These are phyloP conservation scores for Russula vinacea DNA, from an alignment of 768 basidiomycete genomes.

Conservation along the genomic window DNA sequence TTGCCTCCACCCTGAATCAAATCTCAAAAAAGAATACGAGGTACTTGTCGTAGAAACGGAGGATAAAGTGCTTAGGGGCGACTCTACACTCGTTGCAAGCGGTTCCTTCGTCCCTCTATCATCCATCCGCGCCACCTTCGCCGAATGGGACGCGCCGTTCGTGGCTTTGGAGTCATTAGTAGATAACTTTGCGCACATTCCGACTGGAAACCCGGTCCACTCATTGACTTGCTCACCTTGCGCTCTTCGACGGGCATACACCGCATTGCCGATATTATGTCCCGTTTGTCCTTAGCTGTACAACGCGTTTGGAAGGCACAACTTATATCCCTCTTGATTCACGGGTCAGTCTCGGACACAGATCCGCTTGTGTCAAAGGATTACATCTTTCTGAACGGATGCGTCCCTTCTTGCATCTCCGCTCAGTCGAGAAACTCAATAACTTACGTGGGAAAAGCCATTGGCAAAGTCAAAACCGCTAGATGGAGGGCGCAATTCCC, in stretches of 20 bases:
- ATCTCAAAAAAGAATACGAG: constrained; percentile 81
- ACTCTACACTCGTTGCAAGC: constrained; percentile 71
- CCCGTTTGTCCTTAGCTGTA: constrained; percentile 67
- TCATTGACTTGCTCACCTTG: constrained; percentile 74
- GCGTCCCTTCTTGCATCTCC: constrained; percentile 75
- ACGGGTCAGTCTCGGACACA: constrained; percentile 58
- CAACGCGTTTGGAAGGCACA: constrained; percentile 83
- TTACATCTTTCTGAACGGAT: constrained; percentile 57
- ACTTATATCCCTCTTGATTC: constrained; percentile 76
- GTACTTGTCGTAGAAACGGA: constrained; percentile 76
- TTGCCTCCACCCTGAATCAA: constrained; percentile 68
- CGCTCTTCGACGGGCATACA: constrained; percentile 78
- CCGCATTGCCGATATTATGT: constrained; percentile 67
- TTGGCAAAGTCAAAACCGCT: constrained; percentile 76
- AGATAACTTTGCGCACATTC: constrained; percentile 54
- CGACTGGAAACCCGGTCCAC: constrained; percentile 66
- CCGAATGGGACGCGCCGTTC: constrained; percentile 86
- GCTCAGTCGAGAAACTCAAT: constrained; percentile 74
- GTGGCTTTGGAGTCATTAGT: constrained; percentile 65
- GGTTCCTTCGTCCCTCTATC: constrained; percentile 85
- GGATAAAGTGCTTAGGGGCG: constrained; percentile 69
- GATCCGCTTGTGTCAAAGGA: constrained; percentile 67
- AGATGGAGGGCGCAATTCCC: constrained; percentile 80
- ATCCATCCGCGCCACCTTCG: constrained; percentile 75
- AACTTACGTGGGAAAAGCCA: constrained; percentile 80